Percentiles rank a stretch among this genome's conserved stretches.
phyloP scores from a whole-genome alignment of 176 grass and related monocot genomes.

The Paspalum notatum region DNA sequence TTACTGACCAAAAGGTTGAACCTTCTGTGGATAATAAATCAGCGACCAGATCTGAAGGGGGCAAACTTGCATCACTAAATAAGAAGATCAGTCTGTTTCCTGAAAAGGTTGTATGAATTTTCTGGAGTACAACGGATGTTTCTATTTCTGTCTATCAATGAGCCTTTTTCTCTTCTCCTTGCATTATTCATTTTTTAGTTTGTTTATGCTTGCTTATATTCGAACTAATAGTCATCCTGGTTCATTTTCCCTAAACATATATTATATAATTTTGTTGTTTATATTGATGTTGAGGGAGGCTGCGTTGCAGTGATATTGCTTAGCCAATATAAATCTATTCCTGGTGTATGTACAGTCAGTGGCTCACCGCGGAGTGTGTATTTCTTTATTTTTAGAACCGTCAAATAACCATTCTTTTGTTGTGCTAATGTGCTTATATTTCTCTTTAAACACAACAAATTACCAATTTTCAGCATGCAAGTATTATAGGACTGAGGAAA shows the following conservation, averaged over 20 bases:
- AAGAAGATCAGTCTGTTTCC: slow-evolving; percentile 79
- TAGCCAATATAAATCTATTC: slow-evolving; percentile 21
- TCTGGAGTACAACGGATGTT: slow-evolving; percentile 29
- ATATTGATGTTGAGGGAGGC: slow-evolving; percentile 22
- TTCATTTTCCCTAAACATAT: slow-evolving; percentile 20
- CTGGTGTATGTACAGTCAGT: slow-evolving; percentile 9
- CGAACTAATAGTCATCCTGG: not conserved
- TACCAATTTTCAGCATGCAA: not conserved
- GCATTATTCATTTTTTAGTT: slow-evolving; percentile 22
- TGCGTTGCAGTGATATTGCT: slow-evolving; percentile 11
- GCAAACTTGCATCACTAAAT: slow-evolving; percentile 66
- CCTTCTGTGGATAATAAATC: slow-evolving; percentile 51
- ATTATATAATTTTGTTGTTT: slow-evolving; percentile 24
- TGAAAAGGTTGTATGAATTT: slow-evolving; percentile 83
- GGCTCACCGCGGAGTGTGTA: not conserved
- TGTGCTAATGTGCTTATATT: slow-evolving; percentile 11
- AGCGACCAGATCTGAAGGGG: slow-evolving; percentile 59
- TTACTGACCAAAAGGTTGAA: slow-evolving; percentile 58
- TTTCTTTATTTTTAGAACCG: slow-evolving; percentile 8
- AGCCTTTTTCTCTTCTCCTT: slow-evolving; percentile 15
- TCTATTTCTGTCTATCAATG: slow-evolving; percentile 34
- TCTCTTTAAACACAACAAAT: not conserved
- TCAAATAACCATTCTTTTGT: slow-evolving; percentile 12
- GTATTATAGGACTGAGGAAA: not conserved
- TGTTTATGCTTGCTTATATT: slow-evolving; percentile 19